Conservation (phyloP, 305 asterid genomes). For the Fraxinus ornus region DNA sequence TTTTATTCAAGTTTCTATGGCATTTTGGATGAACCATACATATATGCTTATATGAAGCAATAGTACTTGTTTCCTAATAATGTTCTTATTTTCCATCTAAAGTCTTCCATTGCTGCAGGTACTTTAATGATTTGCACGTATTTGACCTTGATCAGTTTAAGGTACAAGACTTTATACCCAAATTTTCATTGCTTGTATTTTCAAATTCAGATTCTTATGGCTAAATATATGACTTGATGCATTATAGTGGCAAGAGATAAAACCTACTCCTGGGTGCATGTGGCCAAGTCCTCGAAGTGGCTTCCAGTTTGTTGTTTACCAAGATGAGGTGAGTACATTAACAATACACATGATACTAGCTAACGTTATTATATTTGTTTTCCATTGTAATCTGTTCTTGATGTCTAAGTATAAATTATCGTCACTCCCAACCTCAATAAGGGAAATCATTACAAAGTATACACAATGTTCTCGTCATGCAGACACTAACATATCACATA, state of each 20-base stretch:
- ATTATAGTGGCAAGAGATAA: conserved; percentile 94
- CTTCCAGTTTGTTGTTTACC: conserved; percentile 80
- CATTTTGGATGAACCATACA: background rate
- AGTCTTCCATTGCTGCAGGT: conserved; percentile 55
- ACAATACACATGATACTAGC: background rate
- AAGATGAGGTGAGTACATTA: conserved; percentile 67
- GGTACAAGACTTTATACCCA: conserved; percentile 33
- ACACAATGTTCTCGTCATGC: background rate
- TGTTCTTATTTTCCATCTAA: conserved; percentile 22
- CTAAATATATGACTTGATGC: conserved; percentile 13
- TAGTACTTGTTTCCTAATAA: conserved; percentile 16
- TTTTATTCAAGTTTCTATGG: background rate
- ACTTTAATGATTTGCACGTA: conserved; percentile 79
- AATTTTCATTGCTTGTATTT: background rate
- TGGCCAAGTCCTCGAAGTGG: conserved; percentile 99
- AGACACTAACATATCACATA: background rate
- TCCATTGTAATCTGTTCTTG: background rate
- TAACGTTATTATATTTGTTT: background rate
- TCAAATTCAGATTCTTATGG: conserved; percentile 22
- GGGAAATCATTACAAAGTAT: background rate
- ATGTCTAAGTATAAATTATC: background rate
- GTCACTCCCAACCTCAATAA: background rate
- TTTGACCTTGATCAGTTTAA: conserved; percentile 93
- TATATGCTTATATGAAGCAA: background rate
- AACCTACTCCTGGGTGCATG: conserved; percentile 83